These are phyloP conservation scores for Bipolaris victoriae DNA, from an alignment of 2,329 filamentous ascomycete genomes.

Conservation along the genomic window DNA sequence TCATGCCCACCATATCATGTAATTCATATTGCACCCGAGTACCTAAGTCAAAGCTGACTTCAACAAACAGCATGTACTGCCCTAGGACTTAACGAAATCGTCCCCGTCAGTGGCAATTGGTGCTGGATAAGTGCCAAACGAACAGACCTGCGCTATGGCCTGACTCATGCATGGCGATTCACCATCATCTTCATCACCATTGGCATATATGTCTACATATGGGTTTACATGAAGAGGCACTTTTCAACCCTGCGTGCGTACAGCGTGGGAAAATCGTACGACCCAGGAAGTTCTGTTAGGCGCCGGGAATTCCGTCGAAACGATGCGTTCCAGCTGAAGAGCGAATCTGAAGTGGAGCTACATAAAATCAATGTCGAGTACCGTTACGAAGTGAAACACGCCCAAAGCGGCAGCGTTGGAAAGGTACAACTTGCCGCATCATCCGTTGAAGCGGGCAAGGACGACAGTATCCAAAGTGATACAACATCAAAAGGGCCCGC, in stretches of 20 bases:
- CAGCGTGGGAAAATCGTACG: slow-evolving; percentile 1
- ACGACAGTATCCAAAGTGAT: background rate
- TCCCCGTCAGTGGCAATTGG: slow-evolving; percentile 14
- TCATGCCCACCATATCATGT: slow-evolving; percentile 39
- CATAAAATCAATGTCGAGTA: slow-evolving; percentile 13
- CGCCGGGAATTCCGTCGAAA: slow-evolving; percentile 1
- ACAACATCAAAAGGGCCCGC: background rate
- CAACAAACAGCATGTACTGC: slow-evolving; percentile 6
- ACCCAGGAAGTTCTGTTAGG: background rate
- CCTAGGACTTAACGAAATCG: slow-evolving; percentile 2
- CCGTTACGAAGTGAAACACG: slow-evolving; percentile 5
- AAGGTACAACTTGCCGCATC: background rate
- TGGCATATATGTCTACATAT: slow-evolving; percentile 12
- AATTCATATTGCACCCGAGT: background rate
- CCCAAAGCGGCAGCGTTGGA: slow-evolving; percentile 12
- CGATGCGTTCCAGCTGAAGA: background rate
- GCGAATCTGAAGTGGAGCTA: slow-evolving; percentile 8
- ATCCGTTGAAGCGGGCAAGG: background rate
- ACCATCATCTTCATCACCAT: slow-evolving; percentile 9
- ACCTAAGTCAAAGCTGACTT: background rate
- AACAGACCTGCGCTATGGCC: slow-evolving; percentile 8
- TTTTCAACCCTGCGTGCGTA: background rate
- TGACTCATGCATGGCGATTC: slow-evolving; percentile 11
- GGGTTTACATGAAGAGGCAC: slow-evolving; percentile 10
- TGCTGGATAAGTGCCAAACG: slow-evolving; percentile 12